phyloP scores from a whole-genome alignment of 345 rosid genomes.

The Eucalyptus virginea region DNA sequence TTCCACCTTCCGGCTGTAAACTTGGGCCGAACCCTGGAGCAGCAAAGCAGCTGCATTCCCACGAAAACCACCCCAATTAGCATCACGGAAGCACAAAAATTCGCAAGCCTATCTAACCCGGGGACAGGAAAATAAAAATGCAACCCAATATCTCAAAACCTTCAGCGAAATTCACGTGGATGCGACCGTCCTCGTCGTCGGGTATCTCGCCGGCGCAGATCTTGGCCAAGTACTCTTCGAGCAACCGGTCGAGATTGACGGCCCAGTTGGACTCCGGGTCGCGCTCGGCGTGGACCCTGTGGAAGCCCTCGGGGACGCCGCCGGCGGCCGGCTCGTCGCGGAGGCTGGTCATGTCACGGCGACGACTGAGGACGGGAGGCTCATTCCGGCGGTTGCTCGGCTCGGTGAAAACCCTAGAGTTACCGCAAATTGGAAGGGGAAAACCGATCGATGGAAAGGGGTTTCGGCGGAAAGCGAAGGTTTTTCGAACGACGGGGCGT shows the following conservation, averaged over 20 bases:
- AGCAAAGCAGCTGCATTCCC: slow-evolving; percentile 81
- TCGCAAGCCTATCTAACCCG: background rate
- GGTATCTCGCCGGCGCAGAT: slow-evolving; percentile 79
- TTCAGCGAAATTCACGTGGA: slow-evolving; percentile 79
- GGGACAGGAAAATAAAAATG: background rate
- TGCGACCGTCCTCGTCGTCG: slow-evolving; percentile 22
- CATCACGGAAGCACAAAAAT: background rate
- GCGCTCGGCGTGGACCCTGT: slow-evolving; percentile 69
- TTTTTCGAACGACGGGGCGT: background rate
- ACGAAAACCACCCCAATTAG: background rate
- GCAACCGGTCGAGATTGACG: slow-evolving; percentile 72
- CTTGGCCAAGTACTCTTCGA: slow-evolving; percentile 82
- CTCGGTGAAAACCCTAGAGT: background rate
- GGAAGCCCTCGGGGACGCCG: slow-evolving; percentile 10
- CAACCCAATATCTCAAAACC: slow-evolving; percentile 22
- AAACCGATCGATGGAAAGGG: background rate
- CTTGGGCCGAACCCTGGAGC: slow-evolving; percentile 97
- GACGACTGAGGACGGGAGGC: background rate
- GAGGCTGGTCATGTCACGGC: slow-evolving; percentile 12
- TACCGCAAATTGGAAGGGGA: background rate
- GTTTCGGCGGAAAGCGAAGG: background rate
- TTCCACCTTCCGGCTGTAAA: slow-evolving; percentile 94
- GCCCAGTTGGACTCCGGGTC: slow-evolving; percentile 93
- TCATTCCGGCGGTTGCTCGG: background rate
- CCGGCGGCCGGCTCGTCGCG: slow-evolving; percentile 6